phyloP scores from a whole-genome alignment of 2,329 filamentous ascomycete genomes.

The Colletotrichum destructivum region DNA sequence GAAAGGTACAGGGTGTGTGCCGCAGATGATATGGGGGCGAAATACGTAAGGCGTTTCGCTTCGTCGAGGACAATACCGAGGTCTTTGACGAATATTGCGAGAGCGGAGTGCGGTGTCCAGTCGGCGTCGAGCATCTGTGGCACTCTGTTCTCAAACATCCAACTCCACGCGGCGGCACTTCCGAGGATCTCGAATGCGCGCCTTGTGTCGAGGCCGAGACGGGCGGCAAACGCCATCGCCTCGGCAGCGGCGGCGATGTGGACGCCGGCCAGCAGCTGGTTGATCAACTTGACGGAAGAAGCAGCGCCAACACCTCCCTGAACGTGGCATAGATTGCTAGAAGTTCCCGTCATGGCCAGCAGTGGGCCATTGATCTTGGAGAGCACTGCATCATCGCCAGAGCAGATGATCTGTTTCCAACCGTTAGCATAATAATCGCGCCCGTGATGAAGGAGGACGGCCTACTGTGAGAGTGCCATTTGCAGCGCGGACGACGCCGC shows the following conservation, averaged over 20 bases:
- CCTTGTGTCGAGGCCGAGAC: conserved; percentile 66
- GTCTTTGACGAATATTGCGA: conserved; percentile 55
- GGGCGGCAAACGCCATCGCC: conserved; percentile 69
- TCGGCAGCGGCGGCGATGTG: conserved; percentile 71
- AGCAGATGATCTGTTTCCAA: conserved; percentile 51
- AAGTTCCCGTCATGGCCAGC: conserved; percentile 51
- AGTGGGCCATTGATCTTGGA: conserved; percentile 47
- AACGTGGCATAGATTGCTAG: conserved; percentile 60
- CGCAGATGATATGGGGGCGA: conserved; percentile 49
- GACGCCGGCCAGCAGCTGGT: conserved; percentile 71
- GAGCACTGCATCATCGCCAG: conserved; percentile 47
- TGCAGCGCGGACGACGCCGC: conserved; percentile 54
- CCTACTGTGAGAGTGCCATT: conserved; percentile 54
- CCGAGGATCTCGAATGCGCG: conserved; percentile 64
- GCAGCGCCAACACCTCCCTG: conserved; percentile 66
- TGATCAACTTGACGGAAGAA: conserved; percentile 71
- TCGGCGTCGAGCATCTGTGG: conserved; percentile 54
- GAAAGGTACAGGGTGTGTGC: conserved; percentile 52
- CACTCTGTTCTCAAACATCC: conserved; percentile 55
- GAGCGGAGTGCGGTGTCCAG: conserved; percentile 53
- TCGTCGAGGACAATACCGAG: conserved; percentile 53
- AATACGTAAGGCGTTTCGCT: conserved; percentile 48
- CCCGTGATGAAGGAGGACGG: not conserved
- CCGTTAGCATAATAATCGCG: conserved; percentile 2
- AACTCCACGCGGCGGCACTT: conserved; percentile 53